Evolutionary conservation across 352 stramenopile genomes (phyloP), one percentile per base, ranked within the genome.

Genomic region (Pythium angustatum): DNA sequence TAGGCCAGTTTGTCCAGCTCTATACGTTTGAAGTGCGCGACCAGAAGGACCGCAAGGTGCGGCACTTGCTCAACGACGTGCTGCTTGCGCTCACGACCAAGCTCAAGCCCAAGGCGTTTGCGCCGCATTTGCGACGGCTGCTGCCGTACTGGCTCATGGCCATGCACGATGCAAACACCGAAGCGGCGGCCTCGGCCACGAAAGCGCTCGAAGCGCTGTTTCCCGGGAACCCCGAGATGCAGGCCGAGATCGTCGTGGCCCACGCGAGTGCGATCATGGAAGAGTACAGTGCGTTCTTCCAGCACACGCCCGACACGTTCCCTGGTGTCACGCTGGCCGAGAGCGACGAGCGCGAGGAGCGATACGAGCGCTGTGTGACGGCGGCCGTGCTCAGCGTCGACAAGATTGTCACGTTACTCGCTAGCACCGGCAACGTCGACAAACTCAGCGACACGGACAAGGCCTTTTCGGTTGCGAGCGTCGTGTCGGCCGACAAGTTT

Each of bases 31-130:
- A 93, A 64, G 85, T 94, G 68, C 79, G 81, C 55, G 83, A 94
- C 69, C 82, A 93, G 62, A 94, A 94, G 54, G 85, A 94, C 66
- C 72, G 81, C 34, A 91, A 90, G 56, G 83, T 94, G 50, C 85
- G 85, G 5, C 81, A 92, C 27, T 48, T 92, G 54, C 64, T 90
- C 15, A 93, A 88, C 45, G 78, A 93, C 62, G 83, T 93, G 66
- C 71, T 95, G 60, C 68, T 77, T 22, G 59, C 67, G 45, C 54
- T 91, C 24, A 59, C 74, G 14, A 62, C 72, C 12, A 93, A 93
- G 72, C 76, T 93, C 62, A 75, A 77, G 36, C 82, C 84, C 2
- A 75, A 86, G 40, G 86, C 83, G 47, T 93, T 95, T 64, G 74
- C 76, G 1, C 71, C 81, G 41, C 83, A 95, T 43, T 52, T 95